Evolutionary conservation across 2,329 filamentous ascomycete genomes (phyloP).

Genomic region (Fusarium nygamai): DNA sequence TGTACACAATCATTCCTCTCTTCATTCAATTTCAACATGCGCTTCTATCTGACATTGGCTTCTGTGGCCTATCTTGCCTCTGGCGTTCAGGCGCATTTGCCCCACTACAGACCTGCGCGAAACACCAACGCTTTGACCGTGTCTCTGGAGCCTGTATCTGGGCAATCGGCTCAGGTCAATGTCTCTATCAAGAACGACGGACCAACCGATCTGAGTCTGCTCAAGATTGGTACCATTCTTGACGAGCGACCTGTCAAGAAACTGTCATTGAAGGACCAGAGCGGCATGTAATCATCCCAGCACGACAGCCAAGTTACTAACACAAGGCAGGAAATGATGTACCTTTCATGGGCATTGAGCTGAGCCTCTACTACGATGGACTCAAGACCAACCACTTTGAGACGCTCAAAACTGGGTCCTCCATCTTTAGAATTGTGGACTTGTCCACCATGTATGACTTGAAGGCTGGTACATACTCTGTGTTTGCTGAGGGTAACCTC

Average conservation of each 20-base stretch:
- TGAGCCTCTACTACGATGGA: conserved; percentile 27
- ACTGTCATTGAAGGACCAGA: neutral
- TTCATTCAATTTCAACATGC: neutral
- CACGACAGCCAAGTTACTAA: neutral
- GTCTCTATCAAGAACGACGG: conserved; percentile 17
- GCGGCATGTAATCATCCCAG: neutral
- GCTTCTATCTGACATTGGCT: neutral
- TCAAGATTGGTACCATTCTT: conserved; percentile 27
- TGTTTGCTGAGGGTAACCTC: conserved; percentile 12
- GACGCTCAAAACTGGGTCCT: conserved; percentile 6
- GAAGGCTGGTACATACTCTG: conserved; percentile 17
- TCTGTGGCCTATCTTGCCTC: neutral
- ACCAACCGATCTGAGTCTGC: neutral
- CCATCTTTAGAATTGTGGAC: conserved; percentile 11
- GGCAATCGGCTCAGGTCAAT: conserved; percentile 5
- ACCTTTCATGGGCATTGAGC: conserved; percentile 18
- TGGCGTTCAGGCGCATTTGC: conserved; percentile 1
- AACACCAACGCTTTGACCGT: neutral
- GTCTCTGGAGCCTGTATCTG: neutral
- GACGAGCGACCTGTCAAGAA: conserved; percentile 29
- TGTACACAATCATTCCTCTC: too few species aligned
- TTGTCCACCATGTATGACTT: conserved; percentile 15
- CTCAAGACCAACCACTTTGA: conserved; percentile 13
- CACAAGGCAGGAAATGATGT: neutral
- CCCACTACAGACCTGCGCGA: neutral